Base-by-base conservation (phyloP, 176 grass and related monocot genomes). In the Phoenix roebelenii region DNA sequence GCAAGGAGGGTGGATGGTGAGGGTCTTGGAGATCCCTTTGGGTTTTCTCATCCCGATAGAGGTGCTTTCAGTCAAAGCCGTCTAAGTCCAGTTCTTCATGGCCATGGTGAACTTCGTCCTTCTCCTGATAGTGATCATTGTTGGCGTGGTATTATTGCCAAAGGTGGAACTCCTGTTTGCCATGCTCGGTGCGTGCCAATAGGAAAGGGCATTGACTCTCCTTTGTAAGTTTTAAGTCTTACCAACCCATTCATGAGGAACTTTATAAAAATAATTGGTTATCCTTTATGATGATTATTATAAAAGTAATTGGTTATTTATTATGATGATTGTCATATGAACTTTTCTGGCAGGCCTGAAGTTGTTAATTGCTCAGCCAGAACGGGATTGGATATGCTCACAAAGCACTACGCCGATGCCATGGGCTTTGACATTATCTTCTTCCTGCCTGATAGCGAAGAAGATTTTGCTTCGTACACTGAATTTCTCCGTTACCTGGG, bases 381-480 rank as follows among this genome's bases (percentile, higher is more conserved):
- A 68, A 92, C 93, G 15, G 87, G 88, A 54, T 54, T 98, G 66
- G 93, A 98, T 83, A 85, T 85, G 76, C 72, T 98, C 16, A 70
- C 79, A 1, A 86, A 82, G 50, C 93, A 92, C 32, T 98, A 88
- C 59, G 65, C 74, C 0, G 87, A 98, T 28, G 78, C 87, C 32
- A 55, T 68, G 19, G 87, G 84, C 10, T 98, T 92, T 68, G 93
- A 92, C 16, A 75, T 90, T 59, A 73, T 88, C 17, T 89, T 83
- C 51, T 98, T 98, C 67, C 70, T 92, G 65, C 93, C 93, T 64
- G 87, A 92, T 54, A 83, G 84, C 14, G 93, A 98, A 79, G 87
- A 81, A 14, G 93, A 98, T 32, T 92, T 98, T 0, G 67, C 89
- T 58, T 89, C 93, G n/a, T 98, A 98, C 59, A 98, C 87, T 26